Percentiles rank a stretch among this genome's conserved stretches.
These are phyloP conservation scores for Flaveria floridana DNA, from an alignment of 140 eudicot genomes.

Conservation along the genomic window DNA sequence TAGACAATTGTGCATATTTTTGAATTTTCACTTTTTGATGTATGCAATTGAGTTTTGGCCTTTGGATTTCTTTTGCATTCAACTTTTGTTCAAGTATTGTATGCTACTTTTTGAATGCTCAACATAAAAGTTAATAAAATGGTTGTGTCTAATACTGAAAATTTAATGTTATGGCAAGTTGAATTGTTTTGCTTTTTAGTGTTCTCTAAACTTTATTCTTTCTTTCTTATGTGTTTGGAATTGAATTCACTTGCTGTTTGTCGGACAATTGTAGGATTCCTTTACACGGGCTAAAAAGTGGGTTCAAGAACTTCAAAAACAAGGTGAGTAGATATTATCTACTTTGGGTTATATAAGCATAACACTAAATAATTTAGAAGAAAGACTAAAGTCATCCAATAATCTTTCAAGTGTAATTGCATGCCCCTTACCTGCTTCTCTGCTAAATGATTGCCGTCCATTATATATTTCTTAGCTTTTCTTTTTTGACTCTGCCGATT, in stretches of 20 bases:
- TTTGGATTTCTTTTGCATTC: not conserved
- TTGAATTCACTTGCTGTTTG: slow-evolving; percentile 9
- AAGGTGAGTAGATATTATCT: slow-evolving; percentile 49
- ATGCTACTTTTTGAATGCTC: slow-evolving; percentile 7
- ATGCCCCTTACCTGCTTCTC: not conserved
- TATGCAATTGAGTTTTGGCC: not conserved
- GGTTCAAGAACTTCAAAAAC: slow-evolving; percentile 98
- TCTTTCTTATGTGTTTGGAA: slow-evolving; percentile 15
- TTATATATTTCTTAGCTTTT: not conserved
- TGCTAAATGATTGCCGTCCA: not conserved
- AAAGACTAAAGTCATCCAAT: not conserved
- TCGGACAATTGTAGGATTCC: slow-evolving; percentile 71
- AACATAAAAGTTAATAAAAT: not conserved
- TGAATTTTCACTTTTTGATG: not conserved
- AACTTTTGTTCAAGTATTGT: not conserved
- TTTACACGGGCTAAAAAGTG: slow-evolving; percentile 90
- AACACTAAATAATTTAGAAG: not conserved
- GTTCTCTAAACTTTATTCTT: not conserved
- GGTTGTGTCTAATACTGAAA: not conserved
- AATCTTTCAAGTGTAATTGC: not conserved
- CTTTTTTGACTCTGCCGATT: not conserved
- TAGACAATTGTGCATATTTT: slow-evolving; percentile 2
- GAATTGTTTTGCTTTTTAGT: not conserved
- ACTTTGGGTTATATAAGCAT: not conserved
- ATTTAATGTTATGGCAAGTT: not conserved